Evolutionary conservation across 257 asterid genomes (phyloP), one percentile per base, ranked within the genome.

Genomic region (Paraleonurus japonicus): DNA sequence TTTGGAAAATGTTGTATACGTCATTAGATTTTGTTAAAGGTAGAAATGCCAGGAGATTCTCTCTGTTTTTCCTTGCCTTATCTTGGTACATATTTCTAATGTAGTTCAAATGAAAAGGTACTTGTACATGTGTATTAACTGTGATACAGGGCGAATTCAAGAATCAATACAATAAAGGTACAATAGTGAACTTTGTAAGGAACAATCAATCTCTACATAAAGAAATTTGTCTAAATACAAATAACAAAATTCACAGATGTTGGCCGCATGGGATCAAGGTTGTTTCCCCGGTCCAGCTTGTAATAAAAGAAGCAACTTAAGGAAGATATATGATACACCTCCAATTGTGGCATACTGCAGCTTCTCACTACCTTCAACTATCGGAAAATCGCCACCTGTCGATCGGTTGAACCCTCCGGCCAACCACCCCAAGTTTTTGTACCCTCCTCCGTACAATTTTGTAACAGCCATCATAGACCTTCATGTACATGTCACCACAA

Each of bases 341-440:
- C 96, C 97, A 30, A 93, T 76, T 4, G 98, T 84, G 8, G 98
- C 97, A 67, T 81, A 93, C 79, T 90, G 89, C 87, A 93, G 59
- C 85, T 90, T 87, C 80, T 93, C 96, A 15, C 64, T 66, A 8
- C 97, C 97, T 93, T 93, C 97, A 4, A 89, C 90, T 0, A 50
- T 64, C 4, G 84, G 82, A 60, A 90, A 93, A 83, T 93, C 92
- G 0, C 50, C 51, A 1, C 81, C 92, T 0, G 76, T 51, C 0
- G 95, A 74, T 5, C 85, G 85, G 61, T 83, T 82, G 66, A 89
- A 89, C 39, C 95, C 97, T 24, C 97, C 96, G 1, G 89, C 94
- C 72, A 93, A 76, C 98, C 98, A 93, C 69, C 90, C 98, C 86
- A 93, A 72, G 72, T 86, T 93, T 84, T 59, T 80, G 88, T 90